Percentiles rank a stretch among this genome's conserved stretches.
phyloP scores from a whole-genome alignment of 176 grass and related monocot species.

The Lolium perenne region DNA sequence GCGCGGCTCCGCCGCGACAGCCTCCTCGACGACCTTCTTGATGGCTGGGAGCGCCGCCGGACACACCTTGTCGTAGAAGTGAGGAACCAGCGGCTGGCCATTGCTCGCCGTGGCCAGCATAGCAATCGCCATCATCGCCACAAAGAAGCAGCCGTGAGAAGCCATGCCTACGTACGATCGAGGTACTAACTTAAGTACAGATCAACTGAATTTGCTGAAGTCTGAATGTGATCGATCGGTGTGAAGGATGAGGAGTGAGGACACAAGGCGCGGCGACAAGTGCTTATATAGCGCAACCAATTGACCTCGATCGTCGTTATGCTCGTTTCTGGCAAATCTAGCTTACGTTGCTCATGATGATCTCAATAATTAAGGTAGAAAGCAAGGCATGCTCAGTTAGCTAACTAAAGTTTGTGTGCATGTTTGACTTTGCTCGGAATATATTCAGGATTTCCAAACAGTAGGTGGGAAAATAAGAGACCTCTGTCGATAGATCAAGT shows the following conservation, averaged over 20 bases:
- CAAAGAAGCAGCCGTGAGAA: neutral
- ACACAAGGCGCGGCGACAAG: neutral
- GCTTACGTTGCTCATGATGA: neutral
- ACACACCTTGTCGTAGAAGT: slow-evolving; percentile 73
- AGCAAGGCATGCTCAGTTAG: neutral
- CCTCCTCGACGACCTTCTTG: slow-evolving; percentile 51
- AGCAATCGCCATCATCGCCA: slow-evolving; percentile 42
- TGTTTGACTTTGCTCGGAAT: slow-evolving; percentile 23
- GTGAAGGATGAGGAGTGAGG: neutral
- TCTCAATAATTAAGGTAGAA: neutral
- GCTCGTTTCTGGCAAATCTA: neutral
- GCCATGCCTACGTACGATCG: neutral
- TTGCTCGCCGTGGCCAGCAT: slow-evolving; percentile 30
- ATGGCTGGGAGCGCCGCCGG: slow-evolving; percentile 67
- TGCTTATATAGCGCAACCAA: slow-evolving; percentile 38
- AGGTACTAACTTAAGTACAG: neutral
- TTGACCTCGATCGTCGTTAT: neutral
- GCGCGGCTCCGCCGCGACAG: slow-evolving; percentile 59
- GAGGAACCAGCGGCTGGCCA: slow-evolving; percentile 53
- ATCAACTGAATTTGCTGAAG: neutral
- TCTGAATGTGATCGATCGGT: neutral
- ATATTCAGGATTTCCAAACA: slow-evolving; percentile 24
- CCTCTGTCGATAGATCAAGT: neutral
- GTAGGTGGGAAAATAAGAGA: slow-evolving; percentile 45
- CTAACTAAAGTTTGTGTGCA: neutral